Evolutionary conservation across 169 alveolate species (phyloP).

Genomic region (Plasmodium gaboni): DNA sequence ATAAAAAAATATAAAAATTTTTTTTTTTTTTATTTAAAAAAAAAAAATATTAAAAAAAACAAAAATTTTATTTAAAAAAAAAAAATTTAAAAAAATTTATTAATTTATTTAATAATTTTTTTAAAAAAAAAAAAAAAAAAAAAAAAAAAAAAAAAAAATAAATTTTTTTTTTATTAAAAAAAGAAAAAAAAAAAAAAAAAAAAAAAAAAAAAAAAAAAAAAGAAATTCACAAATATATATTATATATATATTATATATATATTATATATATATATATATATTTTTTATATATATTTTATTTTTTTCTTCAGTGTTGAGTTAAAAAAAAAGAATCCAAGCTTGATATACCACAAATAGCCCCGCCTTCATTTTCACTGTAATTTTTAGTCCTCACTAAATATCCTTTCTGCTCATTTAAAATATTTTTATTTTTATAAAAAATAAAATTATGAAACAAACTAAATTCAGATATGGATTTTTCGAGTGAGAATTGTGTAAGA

Average conservation of each 20-base stretch:
- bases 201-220: too few species aligned
- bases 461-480: constrained; percentile 58
- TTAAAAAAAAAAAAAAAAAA: too few species aligned
- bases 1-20: too few species aligned
- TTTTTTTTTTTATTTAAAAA: too few species aligned
- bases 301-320: constrained; percentile 2
- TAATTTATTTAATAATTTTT: too few species aligned
- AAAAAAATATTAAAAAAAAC: too few species aligned
- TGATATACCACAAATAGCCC: constrained; percentile 87
- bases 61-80: too few species aligned
- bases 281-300: background rate
- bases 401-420: constrained; percentile 82
- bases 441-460: constrained; percentile 52
- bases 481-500: constrained; percentile 29
- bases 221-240: too few species aligned
- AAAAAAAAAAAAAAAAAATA: too few species aligned
- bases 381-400: constrained; percentile 85
- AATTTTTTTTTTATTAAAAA: too few species aligned
- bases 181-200: too few species aligned
- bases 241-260: background rate
- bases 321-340: constrained; percentile 86
- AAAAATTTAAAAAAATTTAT: too few species aligned
- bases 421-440: constrained; percentile 44
- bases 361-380: constrained; percentile 83
- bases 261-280: background rate